Base-by-base conservation (phyloP, 345 rosid genomes). In the Gossypium mustelinum region DNA sequence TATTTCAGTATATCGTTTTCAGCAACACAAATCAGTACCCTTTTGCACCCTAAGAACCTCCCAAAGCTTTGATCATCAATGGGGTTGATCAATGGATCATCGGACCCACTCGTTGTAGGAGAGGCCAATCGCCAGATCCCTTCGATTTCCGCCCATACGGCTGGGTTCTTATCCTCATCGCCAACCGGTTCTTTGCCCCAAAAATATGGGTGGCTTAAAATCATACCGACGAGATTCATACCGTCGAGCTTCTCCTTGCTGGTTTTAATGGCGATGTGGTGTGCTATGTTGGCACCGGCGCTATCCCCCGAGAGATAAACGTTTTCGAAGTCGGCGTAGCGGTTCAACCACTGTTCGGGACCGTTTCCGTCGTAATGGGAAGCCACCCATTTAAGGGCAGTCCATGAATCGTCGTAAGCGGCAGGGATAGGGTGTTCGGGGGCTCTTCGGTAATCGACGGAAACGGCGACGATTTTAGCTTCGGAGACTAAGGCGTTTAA, bases 391-490 rank as follows among this genome's bases (percentile, higher is more conserved):
- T 71, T 70, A 20, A 87, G 45, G 1, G 74, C 87, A 16, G 43
- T 65, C 85, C 89, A 81, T 7, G 84, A 86, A 72, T 84, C 88
- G 0, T 83, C 85, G 27, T 47, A 72, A 1, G 84, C 61, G 0
- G 73, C 74, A 8, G 87, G 86, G 29, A 87, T 7, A 1, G 83
- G 82, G 41, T 74, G 67, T 74, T 85, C 79, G 2, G 87, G 89
- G 25, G 84, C 86, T 8, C 5, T 16, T 2, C 94, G 75, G 72
- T 84, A 87, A 65, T 86, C 90, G 6, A 89, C 81, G 0, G 90
- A 84, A 64, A 86, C 78, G 12, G 83, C 89, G 10, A 87, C 39
- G 41, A 85, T 59, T 34, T 79, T 58, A 3, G 91, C 81, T 0
- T 77, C 78, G 27, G 85, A 52, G 5, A 79, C 86, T 3, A 84